Percentiles rank a stretch among this genome's conserved stretches.
These are phyloP conservation scores for Russula virescens DNA, from an alignment of 768 basidiomycete species.

Conservation along the genomic window DNA sequence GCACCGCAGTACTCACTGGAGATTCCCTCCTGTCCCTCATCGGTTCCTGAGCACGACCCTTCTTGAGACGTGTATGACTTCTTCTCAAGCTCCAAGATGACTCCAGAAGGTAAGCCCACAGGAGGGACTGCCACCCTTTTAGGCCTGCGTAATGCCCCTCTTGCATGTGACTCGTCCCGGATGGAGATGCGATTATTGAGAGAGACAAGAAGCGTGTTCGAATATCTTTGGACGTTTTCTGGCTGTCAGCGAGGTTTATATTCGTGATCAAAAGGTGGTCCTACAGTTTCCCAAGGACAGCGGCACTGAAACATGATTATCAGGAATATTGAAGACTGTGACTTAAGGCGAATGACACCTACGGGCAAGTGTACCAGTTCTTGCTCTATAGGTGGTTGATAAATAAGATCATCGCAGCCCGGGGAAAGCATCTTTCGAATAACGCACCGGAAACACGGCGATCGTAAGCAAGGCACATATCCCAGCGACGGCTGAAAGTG, in stretches of 20 bases:
- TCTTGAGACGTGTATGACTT: no score
- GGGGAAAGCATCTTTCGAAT: no score
- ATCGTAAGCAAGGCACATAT: background rate
- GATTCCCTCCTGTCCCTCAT: no score
- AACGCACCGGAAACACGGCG: slow-evolving; percentile 3
- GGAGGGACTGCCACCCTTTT: no score
- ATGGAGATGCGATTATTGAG: slow-evolving; percentile 16
- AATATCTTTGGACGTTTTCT: slow-evolving; percentile 2
- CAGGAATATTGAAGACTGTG: background rate
- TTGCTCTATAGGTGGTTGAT: background rate
- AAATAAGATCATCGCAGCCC: background rate
- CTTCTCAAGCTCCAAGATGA: no score
- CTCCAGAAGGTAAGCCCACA: no score
- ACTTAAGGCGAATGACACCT: background rate
- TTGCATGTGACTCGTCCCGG: background rate
- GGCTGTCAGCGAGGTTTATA: background rate
- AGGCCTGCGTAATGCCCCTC: background rate
- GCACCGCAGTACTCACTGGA: no score
- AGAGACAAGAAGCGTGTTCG: slow-evolving; percentile 11
- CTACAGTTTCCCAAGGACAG: slow-evolving; percentile 13
- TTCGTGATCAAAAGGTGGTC: background rate
- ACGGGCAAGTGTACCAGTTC: slow-evolving; percentile 15
- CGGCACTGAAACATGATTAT: background rate
- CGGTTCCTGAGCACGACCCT: no score
- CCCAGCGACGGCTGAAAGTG: background rate